phyloP scores from a whole-genome alignment of 176 grass and related monocot genomes.

The Lolium multiflorum region DNA sequence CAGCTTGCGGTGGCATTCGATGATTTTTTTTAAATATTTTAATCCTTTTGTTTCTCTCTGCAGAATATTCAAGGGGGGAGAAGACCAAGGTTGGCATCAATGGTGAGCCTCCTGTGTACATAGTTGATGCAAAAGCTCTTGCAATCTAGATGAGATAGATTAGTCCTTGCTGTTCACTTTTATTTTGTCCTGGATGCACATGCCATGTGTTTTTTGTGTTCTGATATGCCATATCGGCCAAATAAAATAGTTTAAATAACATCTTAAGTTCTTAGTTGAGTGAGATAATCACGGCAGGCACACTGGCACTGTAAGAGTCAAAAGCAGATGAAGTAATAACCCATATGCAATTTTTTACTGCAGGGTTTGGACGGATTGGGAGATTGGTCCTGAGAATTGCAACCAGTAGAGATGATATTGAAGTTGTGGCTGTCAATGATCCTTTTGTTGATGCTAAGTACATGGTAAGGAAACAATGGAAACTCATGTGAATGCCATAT shows the following conservation, averaged over 20 bases:
- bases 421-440: slow-evolving; percentile 98
- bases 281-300: background rate
- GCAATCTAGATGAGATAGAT: slow-evolving; percentile 6
- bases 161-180: background rate
- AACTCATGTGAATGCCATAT: slow-evolving; percentile 11
- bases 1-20: background rate
- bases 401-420: slow-evolving; percentile 89
- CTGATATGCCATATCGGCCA: background rate
- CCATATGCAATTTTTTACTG: slow-evolving; percentile 13
- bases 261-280: background rate
- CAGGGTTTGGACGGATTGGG: slow-evolving; percentile 96
- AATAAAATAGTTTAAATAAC: background rate
- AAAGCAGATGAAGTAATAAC: background rate
- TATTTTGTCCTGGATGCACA: background rate
- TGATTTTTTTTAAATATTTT: slow-evolving; percentile 4
- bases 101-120: slow-evolving; percentile 55
- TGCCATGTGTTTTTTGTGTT: background rate
- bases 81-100: slow-evolving; percentile 95
- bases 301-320: background rate
- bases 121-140: background rate
- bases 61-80: slow-evolving; percentile 78
- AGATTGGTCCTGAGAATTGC: slow-evolving; percentile 94
- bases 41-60: slow-evolving; percentile 27
- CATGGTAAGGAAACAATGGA: slow-evolving; percentile 67
- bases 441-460: slow-evolving; percentile 97